These are phyloP conservation scores for Aureobasidium musti DNA, from an alignment of 2,329 filamentous ascomycete species.

Conservation along the genomic window DNA sequence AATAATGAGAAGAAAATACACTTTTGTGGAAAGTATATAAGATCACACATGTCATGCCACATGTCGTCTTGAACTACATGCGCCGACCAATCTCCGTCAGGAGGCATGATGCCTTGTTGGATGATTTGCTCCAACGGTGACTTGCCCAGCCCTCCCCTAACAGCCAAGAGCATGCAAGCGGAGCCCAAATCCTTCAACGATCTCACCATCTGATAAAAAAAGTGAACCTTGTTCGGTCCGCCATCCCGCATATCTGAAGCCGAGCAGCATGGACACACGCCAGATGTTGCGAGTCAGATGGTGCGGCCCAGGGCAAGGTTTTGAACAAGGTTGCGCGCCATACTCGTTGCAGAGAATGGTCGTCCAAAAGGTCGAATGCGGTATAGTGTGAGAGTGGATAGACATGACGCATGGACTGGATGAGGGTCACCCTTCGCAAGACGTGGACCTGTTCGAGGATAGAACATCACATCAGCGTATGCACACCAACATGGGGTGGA, in stretches of 20 bases:
- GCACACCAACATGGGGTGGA: neutral
- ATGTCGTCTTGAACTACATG: conserved; percentile 9
- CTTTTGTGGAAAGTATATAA: neutral
- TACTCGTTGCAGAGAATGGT: conserved; percentile 17
- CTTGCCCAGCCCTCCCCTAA: neutral
- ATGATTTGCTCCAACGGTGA: neutral
- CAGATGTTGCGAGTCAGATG: conserved; percentile 1
- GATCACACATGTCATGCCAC: conserved; percentile 12
- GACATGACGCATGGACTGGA: conserved; percentile 3
- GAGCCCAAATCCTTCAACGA: conserved; percentile 5
- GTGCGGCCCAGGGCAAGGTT: conserved; percentile 18
- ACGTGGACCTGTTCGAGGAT: neutral
- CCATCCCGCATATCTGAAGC: neutral
- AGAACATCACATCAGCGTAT: neutral
- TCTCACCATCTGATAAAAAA: conserved; percentile 4
- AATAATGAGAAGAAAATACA: neutral
- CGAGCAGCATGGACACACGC: neutral
- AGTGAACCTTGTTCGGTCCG: neutral
- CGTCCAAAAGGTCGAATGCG: neutral
- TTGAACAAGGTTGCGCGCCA: conserved; percentile 1
- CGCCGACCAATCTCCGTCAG: neutral
- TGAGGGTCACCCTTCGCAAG: neutral
- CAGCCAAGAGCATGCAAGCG: neutral
- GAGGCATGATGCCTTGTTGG: neutral
- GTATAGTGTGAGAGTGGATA: neutral